phyloP scores from a whole-genome alignment of 2,329 filamentous ascomycete species.

The Venturia pyrina region DNA sequence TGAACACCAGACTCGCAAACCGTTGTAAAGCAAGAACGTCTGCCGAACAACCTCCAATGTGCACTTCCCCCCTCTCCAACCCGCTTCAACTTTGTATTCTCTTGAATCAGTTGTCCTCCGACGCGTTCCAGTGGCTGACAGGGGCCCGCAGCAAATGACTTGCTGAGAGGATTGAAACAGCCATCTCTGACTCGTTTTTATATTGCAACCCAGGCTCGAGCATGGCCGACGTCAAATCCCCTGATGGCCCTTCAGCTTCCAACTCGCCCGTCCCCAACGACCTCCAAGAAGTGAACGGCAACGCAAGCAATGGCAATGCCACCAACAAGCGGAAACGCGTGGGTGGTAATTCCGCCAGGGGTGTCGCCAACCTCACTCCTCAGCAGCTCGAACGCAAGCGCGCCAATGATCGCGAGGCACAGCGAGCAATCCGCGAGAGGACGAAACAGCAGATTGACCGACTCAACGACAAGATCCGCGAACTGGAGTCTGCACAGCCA shows the following conservation, averaged over 20 bases:
- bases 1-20: background rate
- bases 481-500: constrained; percentile 69
- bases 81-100: background rate
- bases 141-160: constrained; percentile 1
- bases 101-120: background rate
- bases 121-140: background rate
- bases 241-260: background rate
- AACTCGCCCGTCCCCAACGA: background rate
- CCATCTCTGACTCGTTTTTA: background rate
- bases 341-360: constrained; percentile 24
- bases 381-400: constrained; percentile 84
- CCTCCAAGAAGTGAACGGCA: background rate
- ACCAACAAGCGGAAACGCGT: constrained; percentile 11
- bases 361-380: constrained; percentile 77
- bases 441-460: constrained; percentile 71
- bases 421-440: constrained; percentile 73
- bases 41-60: background rate
- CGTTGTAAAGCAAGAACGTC: background rate
- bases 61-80: background rate
- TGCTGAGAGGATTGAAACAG: background rate
- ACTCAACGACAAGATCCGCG: constrained; percentile 61
- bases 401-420: constrained; percentile 82
- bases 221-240: constrained; percentile 1
- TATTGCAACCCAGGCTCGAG: background rate
- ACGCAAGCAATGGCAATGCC: background rate